phyloP scores from a whole-genome alignment of 2,329 filamentous ascomycete genomes.

The Cordyceps tenuipes region DNA sequence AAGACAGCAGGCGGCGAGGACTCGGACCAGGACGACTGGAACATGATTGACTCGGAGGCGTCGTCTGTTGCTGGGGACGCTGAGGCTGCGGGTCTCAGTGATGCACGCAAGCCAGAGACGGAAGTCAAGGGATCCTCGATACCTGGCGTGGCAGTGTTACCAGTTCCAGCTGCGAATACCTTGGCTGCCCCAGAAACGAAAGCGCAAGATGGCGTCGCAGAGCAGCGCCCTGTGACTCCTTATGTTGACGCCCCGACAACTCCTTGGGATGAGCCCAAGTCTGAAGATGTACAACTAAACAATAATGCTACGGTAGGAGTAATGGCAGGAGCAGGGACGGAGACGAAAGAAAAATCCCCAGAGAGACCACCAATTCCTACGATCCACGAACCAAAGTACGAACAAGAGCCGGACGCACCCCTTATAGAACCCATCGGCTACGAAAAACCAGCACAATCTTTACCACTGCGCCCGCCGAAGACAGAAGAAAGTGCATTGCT shows the following conservation, averaged over 20 bases:
- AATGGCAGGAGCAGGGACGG: background rate
- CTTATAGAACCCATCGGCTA: slow-evolving; percentile 7
- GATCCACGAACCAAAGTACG: background rate
- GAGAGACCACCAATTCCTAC: background rate
- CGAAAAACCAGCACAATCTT: background rate
- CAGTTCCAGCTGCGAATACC: background rate
- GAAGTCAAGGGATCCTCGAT: background rate
- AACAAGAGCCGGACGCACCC: slow-evolving; percentile 1
- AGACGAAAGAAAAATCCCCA: background rate
- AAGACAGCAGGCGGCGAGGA: slow-evolving; percentile 16
- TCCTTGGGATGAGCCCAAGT: background rate
- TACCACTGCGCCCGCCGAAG: background rate
- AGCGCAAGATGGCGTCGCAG: background rate
- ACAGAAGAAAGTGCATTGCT: background rate
- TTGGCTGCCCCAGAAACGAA: background rate
- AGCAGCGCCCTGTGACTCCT: background rate
- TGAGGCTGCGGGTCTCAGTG: background rate
- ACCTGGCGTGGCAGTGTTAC: background rate
- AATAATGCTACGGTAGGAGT: background rate
- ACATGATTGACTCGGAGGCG: slow-evolving; percentile 38
- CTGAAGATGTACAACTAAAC: background rate
- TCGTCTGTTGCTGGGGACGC: slow-evolving; percentile 13
- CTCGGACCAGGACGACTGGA: slow-evolving; percentile 37
- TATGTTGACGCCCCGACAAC: background rate
- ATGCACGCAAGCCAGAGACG: background rate